Conservation (phyloP, 257 asterid species). For the Haberlea rhodopensis region DNA sequence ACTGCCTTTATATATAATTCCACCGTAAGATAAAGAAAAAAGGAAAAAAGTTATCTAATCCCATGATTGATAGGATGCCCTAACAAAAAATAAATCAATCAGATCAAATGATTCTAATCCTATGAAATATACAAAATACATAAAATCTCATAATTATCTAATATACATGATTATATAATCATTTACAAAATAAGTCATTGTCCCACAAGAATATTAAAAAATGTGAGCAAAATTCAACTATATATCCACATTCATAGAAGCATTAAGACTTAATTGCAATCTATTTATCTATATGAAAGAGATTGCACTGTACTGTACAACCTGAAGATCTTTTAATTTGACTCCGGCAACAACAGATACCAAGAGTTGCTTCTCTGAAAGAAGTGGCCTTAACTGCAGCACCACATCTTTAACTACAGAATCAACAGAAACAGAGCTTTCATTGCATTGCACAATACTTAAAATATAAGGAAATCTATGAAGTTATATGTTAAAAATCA, state of each 20-base stretch:
- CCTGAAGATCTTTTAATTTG: slow-evolving; percentile 87
- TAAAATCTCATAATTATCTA: too few species aligned
- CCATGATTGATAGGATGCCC: too few species aligned
- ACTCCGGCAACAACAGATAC: slow-evolving; percentile 97
- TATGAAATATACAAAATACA: too few species aligned
- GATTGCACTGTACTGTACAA: slow-evolving; percentile 29
- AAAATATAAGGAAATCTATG: background rate
- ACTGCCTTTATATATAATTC: too few species aligned
- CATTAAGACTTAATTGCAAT: background rate
- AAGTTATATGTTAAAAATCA: background rate
- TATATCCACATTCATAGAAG: background rate
- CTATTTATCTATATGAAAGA: background rate
- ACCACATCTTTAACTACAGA: slow-evolving; percentile 67
- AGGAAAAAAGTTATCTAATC: too few species aligned
- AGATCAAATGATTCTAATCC: too few species aligned
- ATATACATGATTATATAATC: too few species aligned
- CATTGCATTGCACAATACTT: background rate
- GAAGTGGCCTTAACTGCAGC: slow-evolving; percentile 55
- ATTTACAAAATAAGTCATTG: too few species aligned
- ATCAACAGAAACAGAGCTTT: slow-evolving; percentile 1
- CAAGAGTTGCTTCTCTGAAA: slow-evolving; percentile 73
- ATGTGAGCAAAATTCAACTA: background rate
- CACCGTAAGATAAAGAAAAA: too few species aligned
- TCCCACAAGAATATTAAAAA: background rate
- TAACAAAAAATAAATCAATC: too few species aligned